Evolutionary conservation across 2,329 filamentous ascomycete genomes (phyloP).

Genomic region (Cordyceps fumosorosea): DNA sequence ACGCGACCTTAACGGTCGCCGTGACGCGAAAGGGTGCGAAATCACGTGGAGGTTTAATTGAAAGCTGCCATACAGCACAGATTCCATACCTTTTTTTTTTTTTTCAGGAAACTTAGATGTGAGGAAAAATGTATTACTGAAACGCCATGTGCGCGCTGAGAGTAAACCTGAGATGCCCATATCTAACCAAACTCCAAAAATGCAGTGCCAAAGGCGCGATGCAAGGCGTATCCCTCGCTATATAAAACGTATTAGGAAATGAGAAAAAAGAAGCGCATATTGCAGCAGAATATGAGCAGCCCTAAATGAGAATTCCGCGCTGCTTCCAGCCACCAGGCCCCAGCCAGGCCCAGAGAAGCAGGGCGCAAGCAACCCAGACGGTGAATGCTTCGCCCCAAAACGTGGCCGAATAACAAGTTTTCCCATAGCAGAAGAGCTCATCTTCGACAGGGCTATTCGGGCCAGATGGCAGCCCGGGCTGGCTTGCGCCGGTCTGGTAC

Average conservation of each 20-base stretch:
- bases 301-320: conserved; percentile 61
- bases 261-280: not conserved
- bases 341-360: conserved; percentile 78
- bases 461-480: conserved; percentile 24
- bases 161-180: not conserved
- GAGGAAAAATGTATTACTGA: too few relatives aligned
- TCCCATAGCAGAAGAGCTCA: conserved; percentile 70
- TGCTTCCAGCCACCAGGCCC: conserved; percentile 68
- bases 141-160: not conserved
- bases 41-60: conserved; percentile 12
- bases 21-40: conserved; percentile 12
- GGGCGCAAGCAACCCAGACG: conserved; percentile 67
- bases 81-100: not conserved
- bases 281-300: not conserved
- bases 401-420: conserved; percentile 68
- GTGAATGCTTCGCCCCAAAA: conserved; percentile 83
- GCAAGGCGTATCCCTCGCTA: not conserved
- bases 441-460: conserved; percentile 28
- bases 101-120: too few relatives aligned
- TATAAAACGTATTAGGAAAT: not conserved
- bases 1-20: conserved; percentile 1
- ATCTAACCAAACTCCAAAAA: conserved; percentile 8
- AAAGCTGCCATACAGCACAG: not conserved
- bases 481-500: conserved; percentile 61
- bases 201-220: not conserved